phyloP scores from a whole-genome alignment of 2,329 filamentous ascomycete genomes.

The Alternaria brassicae region DNA sequence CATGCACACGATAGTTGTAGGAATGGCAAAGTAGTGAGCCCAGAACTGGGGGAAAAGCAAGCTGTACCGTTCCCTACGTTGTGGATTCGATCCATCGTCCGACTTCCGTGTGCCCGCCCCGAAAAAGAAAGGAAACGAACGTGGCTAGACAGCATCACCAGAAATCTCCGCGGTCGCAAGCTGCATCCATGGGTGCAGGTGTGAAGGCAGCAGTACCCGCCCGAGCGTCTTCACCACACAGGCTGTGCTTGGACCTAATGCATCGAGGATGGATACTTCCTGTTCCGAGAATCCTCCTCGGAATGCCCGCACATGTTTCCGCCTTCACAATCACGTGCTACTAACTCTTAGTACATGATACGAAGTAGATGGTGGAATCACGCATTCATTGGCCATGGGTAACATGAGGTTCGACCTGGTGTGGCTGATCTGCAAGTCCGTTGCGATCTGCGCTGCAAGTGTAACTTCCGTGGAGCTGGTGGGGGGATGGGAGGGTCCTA shows the following conservation, averaged over 20 bases:
- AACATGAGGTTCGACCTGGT: slow-evolving; percentile 1
- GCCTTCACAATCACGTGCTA: not conserved
- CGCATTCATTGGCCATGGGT: slow-evolving; percentile 4
- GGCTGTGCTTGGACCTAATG: slow-evolving; percentile 1
- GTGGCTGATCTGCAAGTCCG: slow-evolving; percentile 19
- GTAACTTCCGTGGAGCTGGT: slow-evolving; percentile 14
- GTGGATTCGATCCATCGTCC: not conserved
- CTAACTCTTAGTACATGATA: not conserved
- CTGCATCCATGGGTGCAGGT: not conserved
- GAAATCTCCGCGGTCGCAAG: not conserved
- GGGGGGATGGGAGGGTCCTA: slow-evolving; percentile 13
- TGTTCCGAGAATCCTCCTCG: slow-evolving; percentile 9
- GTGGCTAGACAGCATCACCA: not conserved
- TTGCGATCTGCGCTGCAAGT: slow-evolving; percentile 22
- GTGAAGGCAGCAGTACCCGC: not conserved
- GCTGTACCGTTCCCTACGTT: slow-evolving; percentile 3
- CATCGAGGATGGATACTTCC: slow-evolving; percentile 12
- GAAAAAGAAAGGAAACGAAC: slow-evolving; percentile 1
- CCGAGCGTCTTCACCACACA: slow-evolving; percentile 6
- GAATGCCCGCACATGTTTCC: slow-evolving; percentile 1
- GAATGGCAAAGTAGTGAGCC: not conserved
- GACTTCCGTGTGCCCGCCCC: not conserved
- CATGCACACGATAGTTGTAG: not conserved
- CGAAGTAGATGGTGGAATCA: not conserved
- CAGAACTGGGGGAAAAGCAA: slow-evolving; percentile 8